A percentile compares a stretch with the other conserved stretches of the same genome.
phyloP scores from a whole-genome alignment of 1,284 basidiomycete species.

The Lignosus rhinocerotis region DNA sequence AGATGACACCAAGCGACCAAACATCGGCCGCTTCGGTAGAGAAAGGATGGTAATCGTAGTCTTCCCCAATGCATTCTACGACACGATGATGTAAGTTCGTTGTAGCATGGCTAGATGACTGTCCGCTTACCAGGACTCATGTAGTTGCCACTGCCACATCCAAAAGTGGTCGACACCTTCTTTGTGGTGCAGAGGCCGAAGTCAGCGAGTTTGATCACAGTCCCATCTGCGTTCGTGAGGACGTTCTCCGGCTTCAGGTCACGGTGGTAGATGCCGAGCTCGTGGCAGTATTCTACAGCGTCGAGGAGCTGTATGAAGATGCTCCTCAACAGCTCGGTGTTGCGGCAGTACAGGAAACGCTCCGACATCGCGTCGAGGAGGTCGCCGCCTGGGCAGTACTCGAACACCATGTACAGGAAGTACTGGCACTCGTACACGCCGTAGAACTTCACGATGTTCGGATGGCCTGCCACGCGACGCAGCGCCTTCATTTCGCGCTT shows the following conservation, averaged over 20 bases:
- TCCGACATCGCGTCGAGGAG: conserved; percentile 61
- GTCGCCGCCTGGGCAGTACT: conserved; percentile 64
- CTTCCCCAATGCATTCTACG: conserved; percentile 32
- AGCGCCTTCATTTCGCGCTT: conserved; percentile 42
- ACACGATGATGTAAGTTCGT: background rate
- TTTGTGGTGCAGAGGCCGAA: conserved; percentile 67
- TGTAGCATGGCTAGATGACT: background rate
- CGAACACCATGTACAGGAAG: conserved; percentile 61
- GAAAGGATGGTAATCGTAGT: conserved; percentile 25
- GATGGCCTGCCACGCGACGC: conserved; percentile 52
- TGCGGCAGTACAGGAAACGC: conserved; percentile 46
- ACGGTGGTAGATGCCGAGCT: conserved; percentile 62
- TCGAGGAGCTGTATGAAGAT: conserved; percentile 65
- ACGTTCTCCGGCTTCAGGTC: conserved; percentile 79
- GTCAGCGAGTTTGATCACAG: conserved; percentile 56
- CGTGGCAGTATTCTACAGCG: conserved; percentile 61
- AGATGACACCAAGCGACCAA: conserved; percentile 35
- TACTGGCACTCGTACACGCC: conserved; percentile 55
- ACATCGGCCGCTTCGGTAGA: conserved; percentile 27
- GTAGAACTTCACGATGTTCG: conserved; percentile 59
- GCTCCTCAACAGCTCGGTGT: conserved; percentile 48
- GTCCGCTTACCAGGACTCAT: conserved; percentile 52
- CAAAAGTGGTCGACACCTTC: conserved; percentile 50
- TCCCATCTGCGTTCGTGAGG: conserved; percentile 48
- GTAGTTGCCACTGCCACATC: conserved; percentile 52